Percentiles rank a stretch among this genome's conserved stretches.
phyloP scores from a whole-genome alignment of 805 yeast genomes.

The Nakazawaea molendinolei region DNA sequence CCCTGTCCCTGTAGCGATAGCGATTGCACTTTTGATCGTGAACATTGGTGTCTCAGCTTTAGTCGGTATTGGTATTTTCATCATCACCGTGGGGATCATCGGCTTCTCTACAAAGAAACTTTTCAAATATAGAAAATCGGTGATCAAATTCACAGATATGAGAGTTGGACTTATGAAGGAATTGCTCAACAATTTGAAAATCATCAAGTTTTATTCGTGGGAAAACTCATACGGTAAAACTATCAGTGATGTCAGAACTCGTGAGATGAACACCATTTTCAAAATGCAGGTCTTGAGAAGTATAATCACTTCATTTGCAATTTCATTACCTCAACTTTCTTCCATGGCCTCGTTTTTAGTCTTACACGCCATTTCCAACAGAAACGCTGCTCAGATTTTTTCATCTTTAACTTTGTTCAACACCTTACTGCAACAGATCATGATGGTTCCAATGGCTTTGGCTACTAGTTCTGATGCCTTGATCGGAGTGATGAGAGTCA shows the following conservation, averaged over 20 bases:
- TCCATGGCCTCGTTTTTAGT: slow-evolving; percentile 53
- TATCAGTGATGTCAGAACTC: slow-evolving; percentile 46
- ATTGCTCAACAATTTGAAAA: slow-evolving; percentile 67
- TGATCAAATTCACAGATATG: slow-evolving; percentile 62
- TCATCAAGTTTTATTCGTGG: slow-evolving; percentile 89
- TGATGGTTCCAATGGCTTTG: slow-evolving; percentile 65
- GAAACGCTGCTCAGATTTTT: slow-evolving; percentile 58
- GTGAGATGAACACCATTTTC: slow-evolving; percentile 58
- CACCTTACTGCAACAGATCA: slow-evolving; percentile 52
- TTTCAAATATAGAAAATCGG: slow-evolving; percentile 47
- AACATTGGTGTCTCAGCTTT: slow-evolving; percentile 70
- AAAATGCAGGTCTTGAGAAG: slow-evolving; percentile 62
- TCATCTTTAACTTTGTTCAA: slow-evolving; percentile 66
- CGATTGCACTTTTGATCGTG: slow-evolving; percentile 55
- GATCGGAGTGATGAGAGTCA: slow-evolving; percentile 52
- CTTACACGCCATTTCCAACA: slow-evolving; percentile 22
- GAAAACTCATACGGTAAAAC: slow-evolving; percentile 66
- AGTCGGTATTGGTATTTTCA: slow-evolving; percentile 56
- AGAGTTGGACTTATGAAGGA: slow-evolving; percentile 77
- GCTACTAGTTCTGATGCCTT: slow-evolving; percentile 64
- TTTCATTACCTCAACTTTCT: slow-evolving; percentile 62
- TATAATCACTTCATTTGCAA: slow-evolving; percentile 54
- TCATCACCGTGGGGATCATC: slow-evolving; percentile 43
- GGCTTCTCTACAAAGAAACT: slow-evolving; percentile 43
- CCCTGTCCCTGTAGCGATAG: slow-evolving; percentile 57